A percentile compares a stretch with the other conserved stretches of the same genome.
phyloP scores from a whole-genome alignment of 306 rosid genomes.

The Castanea crenata region DNA sequence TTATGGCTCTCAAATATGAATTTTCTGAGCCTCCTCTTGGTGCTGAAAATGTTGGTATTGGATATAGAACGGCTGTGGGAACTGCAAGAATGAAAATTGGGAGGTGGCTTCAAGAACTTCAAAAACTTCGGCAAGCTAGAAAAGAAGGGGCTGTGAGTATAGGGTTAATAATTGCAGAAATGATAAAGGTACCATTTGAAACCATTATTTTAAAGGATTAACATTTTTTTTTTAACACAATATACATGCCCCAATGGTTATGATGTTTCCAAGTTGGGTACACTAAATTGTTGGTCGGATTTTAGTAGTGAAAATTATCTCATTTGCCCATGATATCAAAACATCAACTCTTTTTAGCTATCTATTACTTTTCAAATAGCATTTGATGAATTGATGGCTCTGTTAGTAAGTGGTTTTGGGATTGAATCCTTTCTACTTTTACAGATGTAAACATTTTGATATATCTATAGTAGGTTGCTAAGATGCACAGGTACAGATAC shows the following conservation, averaged over 20 bases:
- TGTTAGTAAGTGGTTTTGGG: not conserved
- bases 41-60: constrained; percentile 84
- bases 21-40: constrained; percentile 72
- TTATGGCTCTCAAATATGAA: constrained; percentile 95
- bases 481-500: too few species aligned
- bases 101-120: constrained; percentile 98
- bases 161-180: constrained; percentile 84
- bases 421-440: not conserved
- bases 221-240: not conserved
- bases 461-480: not conserved
- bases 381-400: not conserved
- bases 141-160: constrained; percentile 98
- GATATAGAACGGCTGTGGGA: constrained; percentile 83
- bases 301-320: not conserved
- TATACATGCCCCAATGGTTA: not conserved
- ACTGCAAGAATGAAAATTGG: constrained; percentile 93
- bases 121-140: constrained; percentile 95
- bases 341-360: not conserved
- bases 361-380: not conserved
- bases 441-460: not conserved
- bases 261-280: not conserved
- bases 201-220: not conserved
- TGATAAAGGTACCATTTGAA: constrained; percentile 70
- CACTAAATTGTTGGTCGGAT: not conserved
- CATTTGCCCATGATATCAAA: not conserved